phyloP scores from a whole-genome alignment of 305 asterid species.

The Solanum hybrid region DNA sequence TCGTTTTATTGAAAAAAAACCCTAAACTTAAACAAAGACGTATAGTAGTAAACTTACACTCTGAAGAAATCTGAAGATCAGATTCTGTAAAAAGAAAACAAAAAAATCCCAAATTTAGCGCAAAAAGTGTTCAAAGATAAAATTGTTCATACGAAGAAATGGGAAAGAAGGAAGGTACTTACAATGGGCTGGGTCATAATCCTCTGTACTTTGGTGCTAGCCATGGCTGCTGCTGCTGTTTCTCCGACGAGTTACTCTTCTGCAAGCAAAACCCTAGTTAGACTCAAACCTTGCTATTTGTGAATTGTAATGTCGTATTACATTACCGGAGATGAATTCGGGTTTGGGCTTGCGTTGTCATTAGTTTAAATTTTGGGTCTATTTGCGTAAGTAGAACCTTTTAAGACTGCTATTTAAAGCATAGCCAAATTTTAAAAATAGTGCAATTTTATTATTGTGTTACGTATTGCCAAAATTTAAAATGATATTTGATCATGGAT shows the following conservation, averaged over 20 bases:
- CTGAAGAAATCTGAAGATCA: constrained; percentile 63
- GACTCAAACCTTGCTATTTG: neutral
- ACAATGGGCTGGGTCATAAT: constrained; percentile 66
- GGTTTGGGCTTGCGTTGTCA: neutral
- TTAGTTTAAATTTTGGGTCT: neutral
- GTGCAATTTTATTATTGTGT: neutral
- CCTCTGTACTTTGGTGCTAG: constrained; percentile 62
- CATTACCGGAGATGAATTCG: neutral
- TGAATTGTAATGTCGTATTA: neutral
- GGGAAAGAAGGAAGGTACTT: neutral
- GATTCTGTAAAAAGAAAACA: constrained; percentile 24
- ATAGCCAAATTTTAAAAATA: neutral
- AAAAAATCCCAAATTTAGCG: neutral
- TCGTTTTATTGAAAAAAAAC: neutral
- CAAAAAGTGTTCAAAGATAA: neutral
- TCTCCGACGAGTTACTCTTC: neutral
- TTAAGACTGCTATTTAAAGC: neutral
- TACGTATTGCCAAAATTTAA: neutral
- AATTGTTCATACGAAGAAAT: neutral
- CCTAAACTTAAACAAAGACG: neutral
- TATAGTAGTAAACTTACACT: constrained; percentile 28
- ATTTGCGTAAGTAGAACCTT: neutral
- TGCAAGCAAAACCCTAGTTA: neutral
- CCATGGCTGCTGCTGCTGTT: constrained; percentile 31
- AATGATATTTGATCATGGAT: neutral